Conservation (phyloP, 73 alveolate genomes). For the Uronychia binucleata region DNA sequence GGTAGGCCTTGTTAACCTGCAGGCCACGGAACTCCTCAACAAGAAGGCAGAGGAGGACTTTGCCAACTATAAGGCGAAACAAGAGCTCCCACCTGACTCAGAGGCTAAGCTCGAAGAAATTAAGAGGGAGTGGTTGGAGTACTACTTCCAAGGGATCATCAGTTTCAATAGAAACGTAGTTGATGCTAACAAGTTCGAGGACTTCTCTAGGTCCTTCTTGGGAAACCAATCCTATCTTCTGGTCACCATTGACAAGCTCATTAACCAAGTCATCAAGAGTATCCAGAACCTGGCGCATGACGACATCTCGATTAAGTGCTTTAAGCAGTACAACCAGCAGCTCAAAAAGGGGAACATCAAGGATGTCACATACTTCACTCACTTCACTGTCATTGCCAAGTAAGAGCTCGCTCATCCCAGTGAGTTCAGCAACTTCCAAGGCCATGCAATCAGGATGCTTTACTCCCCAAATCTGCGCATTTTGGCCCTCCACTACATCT, state of each 20-base stretch:
- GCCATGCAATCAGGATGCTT: not conserved
- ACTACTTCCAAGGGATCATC: slow-evolving; percentile 37
- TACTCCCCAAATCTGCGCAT: not conserved
- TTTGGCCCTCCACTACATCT: not conserved
- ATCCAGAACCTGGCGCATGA: slow-evolving; percentile 4
- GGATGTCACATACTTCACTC: not conserved
- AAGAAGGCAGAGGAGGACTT: slow-evolving; percentile 6
- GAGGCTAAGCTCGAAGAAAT: slow-evolving; percentile 5
- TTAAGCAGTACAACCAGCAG: slow-evolving; percentile 7
- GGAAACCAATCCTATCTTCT: slow-evolving; percentile 57
- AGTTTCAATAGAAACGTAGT: not conserved
- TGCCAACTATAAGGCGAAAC: not conserved
- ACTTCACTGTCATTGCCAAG: not conserved
- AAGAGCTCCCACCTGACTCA: not conserved
- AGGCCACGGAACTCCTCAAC: slow-evolving; percentile 6
- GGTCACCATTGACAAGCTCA: slow-evolving; percentile 52
- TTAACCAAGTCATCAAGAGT: slow-evolving; percentile 9
- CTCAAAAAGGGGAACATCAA: not conserved
- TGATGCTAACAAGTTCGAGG: slow-evolving; percentile 53
- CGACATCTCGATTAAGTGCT: slow-evolving; percentile 1
- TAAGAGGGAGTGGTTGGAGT: slow-evolving; percentile 38
- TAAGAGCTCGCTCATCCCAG: not conserved
- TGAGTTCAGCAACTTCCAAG: not conserved
- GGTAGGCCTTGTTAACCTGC: slow-evolving; percentile 14
- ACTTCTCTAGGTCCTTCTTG: slow-evolving; percentile 38